A percentile compares a stretch with the other conserved stretches of the same genome.
Evolutionary conservation across 345 rosid genomes (phyloP).

Genomic region (Microthlaspi erraticum): DNA sequence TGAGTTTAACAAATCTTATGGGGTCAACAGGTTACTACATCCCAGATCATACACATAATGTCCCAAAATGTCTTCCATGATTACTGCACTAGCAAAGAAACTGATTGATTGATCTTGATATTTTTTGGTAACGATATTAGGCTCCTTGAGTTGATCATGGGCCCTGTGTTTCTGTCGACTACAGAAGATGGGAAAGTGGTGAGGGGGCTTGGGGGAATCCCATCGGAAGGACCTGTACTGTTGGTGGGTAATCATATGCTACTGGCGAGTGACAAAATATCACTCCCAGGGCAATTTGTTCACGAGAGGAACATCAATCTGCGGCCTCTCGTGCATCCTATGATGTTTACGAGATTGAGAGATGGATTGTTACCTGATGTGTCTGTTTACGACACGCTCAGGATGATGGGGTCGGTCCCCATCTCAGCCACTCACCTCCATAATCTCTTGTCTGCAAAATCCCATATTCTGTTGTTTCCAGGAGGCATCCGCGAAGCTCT

Average conservation of each 20-base stretch:
- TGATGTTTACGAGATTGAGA: constrained; percentile 53
- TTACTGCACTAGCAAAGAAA: constrained; percentile 12
- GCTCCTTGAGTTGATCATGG: constrained; percentile 47
- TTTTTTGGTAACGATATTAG: constrained; percentile 26
- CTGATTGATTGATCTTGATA: constrained; percentile 16
- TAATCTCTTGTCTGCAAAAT: constrained; percentile 65
- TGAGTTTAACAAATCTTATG: constrained; percentile 49
- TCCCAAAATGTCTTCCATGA: constrained; percentile 23
- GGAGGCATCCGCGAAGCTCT: constrained; percentile 85
- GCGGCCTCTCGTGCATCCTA: constrained; percentile 77
- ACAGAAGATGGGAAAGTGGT: constrained; percentile 71
- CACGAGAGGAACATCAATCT: constrained; percentile 64
- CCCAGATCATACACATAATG: constrained; percentile 5
- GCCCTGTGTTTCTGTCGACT: constrained; percentile 80
- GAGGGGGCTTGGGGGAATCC: constrained; percentile 75
- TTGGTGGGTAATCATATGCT: constrained; percentile 86
- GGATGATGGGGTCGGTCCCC: constrained; percentile 79
- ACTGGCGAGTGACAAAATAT: constrained; percentile 61
- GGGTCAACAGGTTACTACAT: constrained; percentile 34
- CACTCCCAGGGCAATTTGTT: constrained; percentile 55
- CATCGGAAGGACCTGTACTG: constrained; percentile 81
- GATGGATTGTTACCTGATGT: constrained; percentile 52
- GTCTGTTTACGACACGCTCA: constrained; percentile 44
- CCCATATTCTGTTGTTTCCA: constrained; percentile 73
- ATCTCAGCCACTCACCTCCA: constrained; percentile 64